phyloP scores from a whole-genome alignment of 148 eudicot species.

The Spergularia bocconei region DNA sequence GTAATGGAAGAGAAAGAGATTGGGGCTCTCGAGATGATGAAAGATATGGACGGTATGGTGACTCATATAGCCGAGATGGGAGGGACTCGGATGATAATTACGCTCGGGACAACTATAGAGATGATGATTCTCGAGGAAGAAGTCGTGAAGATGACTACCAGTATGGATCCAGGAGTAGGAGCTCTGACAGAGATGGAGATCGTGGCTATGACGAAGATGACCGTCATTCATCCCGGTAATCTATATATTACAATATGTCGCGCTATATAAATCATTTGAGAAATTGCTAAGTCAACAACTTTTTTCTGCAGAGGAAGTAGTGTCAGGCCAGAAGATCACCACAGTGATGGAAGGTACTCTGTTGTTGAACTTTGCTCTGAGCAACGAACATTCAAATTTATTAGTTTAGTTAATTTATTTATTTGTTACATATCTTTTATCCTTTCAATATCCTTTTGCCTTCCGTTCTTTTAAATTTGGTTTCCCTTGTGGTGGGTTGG shows the following conservation, averaged over 20 bases:
- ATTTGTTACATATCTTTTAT: neutral
- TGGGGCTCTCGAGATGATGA: constrained; percentile 63
- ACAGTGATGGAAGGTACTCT: constrained; percentile 64
- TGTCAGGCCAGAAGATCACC: constrained; percentile 60
- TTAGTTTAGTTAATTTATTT: neutral
- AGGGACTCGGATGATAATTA: constrained; percentile 70
- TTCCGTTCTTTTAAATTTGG: neutral
- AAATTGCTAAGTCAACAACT: constrained; percentile 20
- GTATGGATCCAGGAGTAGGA: constrained; percentile 74
- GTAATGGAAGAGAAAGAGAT: constrained; percentile 81
- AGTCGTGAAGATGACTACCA: constrained; percentile 54
- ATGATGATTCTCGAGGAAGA: constrained; percentile 76
- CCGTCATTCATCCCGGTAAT: constrained; percentile 71
- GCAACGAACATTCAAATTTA: neutral
- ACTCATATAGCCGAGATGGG: constrained; percentile 49
- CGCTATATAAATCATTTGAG: neutral
- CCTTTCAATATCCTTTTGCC: neutral
- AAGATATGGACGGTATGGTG: constrained; percentile 60
- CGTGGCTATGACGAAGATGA: constrained; percentile 78
- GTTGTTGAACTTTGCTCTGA: too few relatives aligned
- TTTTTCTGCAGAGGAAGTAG: constrained; percentile 65
- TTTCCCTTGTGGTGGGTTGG: neutral
- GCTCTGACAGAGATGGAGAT: constrained; percentile 70
- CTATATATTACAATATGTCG: neutral
- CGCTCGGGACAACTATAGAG: constrained; percentile 60